These are phyloP conservation scores for Cladorrhinum sp. DNA, from an alignment of 2,329 filamentous ascomycete genomes.

Conservation along the genomic window DNA sequence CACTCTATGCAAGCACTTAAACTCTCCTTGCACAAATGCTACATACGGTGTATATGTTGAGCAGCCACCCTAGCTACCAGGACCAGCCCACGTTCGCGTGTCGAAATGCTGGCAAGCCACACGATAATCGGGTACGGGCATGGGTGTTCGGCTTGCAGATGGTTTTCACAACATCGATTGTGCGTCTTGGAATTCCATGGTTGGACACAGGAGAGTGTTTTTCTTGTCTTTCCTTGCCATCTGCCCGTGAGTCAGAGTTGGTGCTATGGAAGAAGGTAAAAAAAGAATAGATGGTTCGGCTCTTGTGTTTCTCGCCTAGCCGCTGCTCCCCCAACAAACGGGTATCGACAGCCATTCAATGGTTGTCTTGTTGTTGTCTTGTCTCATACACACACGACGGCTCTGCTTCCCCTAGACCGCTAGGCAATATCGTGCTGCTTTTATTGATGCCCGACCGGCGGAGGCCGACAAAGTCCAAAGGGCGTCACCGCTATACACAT, in stretches of 20 bases:
- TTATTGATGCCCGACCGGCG: slow-evolving; percentile 10
- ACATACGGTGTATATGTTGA: background rate
- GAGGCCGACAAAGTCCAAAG: background rate
- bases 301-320: background rate
- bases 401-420: slow-evolving; percentile 10
- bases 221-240: background rate
- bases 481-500: background rate
- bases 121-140: background rate
- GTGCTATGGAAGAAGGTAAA: background rate
- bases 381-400: background rate
- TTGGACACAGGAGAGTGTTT: background rate
- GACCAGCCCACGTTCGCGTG: slow-evolving; percentile 7
- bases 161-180: background rate
- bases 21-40: background rate
- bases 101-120: background rate
- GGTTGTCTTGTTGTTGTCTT: no score
- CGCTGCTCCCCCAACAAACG: slow-evolving; percentile 1
- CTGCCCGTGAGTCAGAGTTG: background rate
- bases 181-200: background rate
- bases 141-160: background rate
- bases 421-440: slow-evolving; percentile 3
- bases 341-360: slow-evolving; percentile 8
- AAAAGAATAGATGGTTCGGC: background rate
- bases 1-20: slow-evolving; percentile 3
- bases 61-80: slow-evolving; percentile 2